Conservation (phyloP, 805 yeast species). For the Barnettozyma salicaria region DNA sequence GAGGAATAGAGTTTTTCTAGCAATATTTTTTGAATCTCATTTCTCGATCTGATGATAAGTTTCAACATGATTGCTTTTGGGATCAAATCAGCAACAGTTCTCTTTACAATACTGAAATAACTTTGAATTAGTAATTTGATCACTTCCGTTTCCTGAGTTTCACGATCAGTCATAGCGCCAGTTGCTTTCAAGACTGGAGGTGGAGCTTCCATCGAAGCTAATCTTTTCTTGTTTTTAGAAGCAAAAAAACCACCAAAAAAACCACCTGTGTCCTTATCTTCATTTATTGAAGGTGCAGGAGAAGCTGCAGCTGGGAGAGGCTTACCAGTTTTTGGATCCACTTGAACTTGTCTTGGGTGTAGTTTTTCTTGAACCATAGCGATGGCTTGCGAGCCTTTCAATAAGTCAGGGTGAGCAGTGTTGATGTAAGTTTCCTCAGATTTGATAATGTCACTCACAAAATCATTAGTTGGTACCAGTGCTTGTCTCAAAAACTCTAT, state of each 20-base stretch:
- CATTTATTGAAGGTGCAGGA: slow-evolving; percentile 27
- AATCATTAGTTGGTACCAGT: slow-evolving; percentile 76
- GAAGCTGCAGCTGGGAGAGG: slow-evolving; percentile 41
- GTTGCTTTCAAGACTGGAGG: slow-evolving; percentile 92
- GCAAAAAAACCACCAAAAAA: slow-evolving; percentile 96
- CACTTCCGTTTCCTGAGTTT: slow-evolving; percentile 94
- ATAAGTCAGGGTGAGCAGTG: slow-evolving; percentile 95
- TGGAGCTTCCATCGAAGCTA: slow-evolving; percentile 96
- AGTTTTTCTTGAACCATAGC: slow-evolving; percentile 81
- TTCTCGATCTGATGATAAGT: slow-evolving; percentile 76
- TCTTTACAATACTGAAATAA: slow-evolving; percentile 86
- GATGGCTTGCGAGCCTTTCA: slow-evolving; percentile 94
- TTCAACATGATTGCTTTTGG: slow-evolving; percentile 96
- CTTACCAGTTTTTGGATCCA: slow-evolving; percentile 88
- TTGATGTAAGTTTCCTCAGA: slow-evolving; percentile 93
- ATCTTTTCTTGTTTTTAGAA: slow-evolving; percentile 85
- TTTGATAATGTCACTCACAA: slow-evolving; percentile 75
- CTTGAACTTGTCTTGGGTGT: slow-evolving; percentile 64
- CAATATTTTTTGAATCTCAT: slow-evolving; percentile 84
- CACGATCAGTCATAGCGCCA: slow-evolving; percentile 88
- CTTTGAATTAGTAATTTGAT: slow-evolving; percentile 87
- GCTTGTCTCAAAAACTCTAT: slow-evolving; percentile 75
- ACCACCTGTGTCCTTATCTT: slow-evolving; percentile 53
- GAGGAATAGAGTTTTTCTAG: slow-evolving; percentile 80
- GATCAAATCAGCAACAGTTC: slow-evolving; percentile 87